A percentile compares a stretch with the other conserved stretches of the same genome.
These are phyloP conservation scores for Exophiala dermatitidis DNA, from an alignment of 2,329 filamentous ascomycete genomes.

Conservation along the genomic window DNA sequence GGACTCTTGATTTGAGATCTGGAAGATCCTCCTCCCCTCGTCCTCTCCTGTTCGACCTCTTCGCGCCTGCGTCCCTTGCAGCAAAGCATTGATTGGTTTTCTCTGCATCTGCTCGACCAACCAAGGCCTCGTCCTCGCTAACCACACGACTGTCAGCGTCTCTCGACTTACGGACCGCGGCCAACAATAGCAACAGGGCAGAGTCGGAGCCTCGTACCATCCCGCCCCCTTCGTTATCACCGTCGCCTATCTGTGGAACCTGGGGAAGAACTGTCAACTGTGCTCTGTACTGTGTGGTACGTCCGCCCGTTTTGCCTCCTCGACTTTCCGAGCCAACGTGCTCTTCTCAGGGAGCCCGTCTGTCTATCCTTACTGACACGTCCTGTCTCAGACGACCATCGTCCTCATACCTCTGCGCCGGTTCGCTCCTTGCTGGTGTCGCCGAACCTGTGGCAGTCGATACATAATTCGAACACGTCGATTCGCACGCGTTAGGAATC, in stretches of 20 bases:
- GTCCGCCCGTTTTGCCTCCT: constrained; percentile 11
- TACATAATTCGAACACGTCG: constrained; percentile 9
- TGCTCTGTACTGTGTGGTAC: constrained; percentile 7
- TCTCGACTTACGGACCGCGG: not conserved
- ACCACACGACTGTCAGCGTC: not conserved
- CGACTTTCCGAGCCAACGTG: not conserved
- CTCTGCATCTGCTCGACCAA: constrained; percentile 20
- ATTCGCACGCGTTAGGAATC: not conserved
- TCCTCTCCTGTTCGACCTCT: constrained; percentile 15
- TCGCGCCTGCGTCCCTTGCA: constrained; percentile 19
- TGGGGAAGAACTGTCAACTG: constrained; percentile 14
- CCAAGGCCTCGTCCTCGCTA: constrained; percentile 7
- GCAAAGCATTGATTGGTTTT: constrained; percentile 18
- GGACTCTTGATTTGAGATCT: constrained; percentile 13
- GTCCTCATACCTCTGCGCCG: constrained; percentile 13
- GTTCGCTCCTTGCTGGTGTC: constrained; percentile 12
- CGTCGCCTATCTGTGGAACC: constrained; percentile 16
- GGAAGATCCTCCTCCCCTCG: constrained; percentile 1
- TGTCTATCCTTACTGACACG: constrained; percentile 5
- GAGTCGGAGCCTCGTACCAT: constrained; percentile 19
- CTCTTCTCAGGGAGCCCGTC: not conserved
- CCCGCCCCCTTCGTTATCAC: constrained; percentile 17
- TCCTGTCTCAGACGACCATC: constrained; percentile 15
- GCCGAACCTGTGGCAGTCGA: not conserved
- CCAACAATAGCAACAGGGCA: constrained; percentile 21